These are phyloP conservation scores for Penicillium bovifimosum DNA, from an alignment of 495 filamentous ascomycete genomes.

Conservation along the genomic window DNA sequence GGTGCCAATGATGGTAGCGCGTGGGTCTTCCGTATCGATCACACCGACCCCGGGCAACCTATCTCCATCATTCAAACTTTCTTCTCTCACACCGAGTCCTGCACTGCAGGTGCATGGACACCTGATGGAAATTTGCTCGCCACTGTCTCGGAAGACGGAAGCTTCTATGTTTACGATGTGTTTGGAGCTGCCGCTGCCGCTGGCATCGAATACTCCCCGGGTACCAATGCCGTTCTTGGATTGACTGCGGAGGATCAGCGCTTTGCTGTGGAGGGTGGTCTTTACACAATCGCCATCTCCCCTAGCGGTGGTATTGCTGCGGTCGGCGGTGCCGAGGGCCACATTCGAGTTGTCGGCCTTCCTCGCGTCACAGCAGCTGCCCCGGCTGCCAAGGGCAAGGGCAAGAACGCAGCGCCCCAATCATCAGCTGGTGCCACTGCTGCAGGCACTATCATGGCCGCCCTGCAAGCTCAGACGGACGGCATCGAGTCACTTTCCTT, in stretches of 20 bases:
- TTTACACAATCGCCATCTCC: slow-evolving; percentile 79
- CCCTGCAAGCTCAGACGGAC: slow-evolving; percentile 66
- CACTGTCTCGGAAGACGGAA: slow-evolving; percentile 83
- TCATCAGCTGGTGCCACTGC: slow-evolving; percentile 50
- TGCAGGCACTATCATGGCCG: slow-evolving; percentile 72
- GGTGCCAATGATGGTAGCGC: slow-evolving; percentile 90
- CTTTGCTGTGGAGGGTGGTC: slow-evolving; percentile 84
- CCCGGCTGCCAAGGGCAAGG: slow-evolving; percentile 25
- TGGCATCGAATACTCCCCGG: slow-evolving; percentile 60
- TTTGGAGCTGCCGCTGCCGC: slow-evolving; percentile 77
- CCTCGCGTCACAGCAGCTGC: slow-evolving; percentile 54
- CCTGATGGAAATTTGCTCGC: slow-evolving; percentile 83
- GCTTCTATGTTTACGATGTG: slow-evolving; percentile 88
- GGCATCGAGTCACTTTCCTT: slow-evolving; percentile 84
- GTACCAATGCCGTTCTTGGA: slow-evolving; percentile 67
- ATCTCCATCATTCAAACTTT: slow-evolving; percentile 83
- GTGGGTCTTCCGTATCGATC: slow-evolving; percentile 87
- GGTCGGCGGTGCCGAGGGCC: slow-evolving; percentile 80
- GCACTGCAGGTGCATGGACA: slow-evolving; percentile 88
- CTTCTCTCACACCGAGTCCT: slow-evolving; percentile 81
- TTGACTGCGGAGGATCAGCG: slow-evolving; percentile 81
- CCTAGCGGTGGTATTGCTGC: slow-evolving; percentile 73
- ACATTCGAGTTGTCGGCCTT: slow-evolving; percentile 76
- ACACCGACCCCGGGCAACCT: slow-evolving; percentile 50
- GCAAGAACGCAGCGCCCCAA: slow-evolving; percentile 20